Conservation (phyloP, 352 stramenopile species). For the Phytophthora sp. region DNA sequence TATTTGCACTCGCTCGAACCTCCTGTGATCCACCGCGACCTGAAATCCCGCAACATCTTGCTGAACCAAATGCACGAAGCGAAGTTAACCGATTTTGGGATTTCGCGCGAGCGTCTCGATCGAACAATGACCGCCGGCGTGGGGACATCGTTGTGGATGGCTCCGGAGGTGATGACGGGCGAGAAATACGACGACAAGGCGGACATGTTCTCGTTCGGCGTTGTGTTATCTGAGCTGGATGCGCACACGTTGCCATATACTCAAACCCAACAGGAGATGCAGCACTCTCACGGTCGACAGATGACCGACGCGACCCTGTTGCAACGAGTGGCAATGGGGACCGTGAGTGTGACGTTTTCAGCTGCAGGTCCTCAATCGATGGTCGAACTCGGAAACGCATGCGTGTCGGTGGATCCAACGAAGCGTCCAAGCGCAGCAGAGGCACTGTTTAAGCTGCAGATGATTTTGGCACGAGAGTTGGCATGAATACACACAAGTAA, state of each 20-base stretch:
- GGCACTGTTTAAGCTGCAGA: neutral
- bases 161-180: conserved; percentile 5
- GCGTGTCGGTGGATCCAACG: neutral
- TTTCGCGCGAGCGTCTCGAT: neutral
- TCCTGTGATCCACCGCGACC: conserved; percentile 40
- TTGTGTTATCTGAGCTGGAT: conserved; percentile 58
- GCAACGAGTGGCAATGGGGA: neutral
- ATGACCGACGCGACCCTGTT: neutral
- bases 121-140: conserved; percentile 2
- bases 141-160: conserved; percentile 16
- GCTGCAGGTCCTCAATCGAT: neutral
- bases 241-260: conserved; percentile 39
- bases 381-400: neutral
- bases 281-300: neutral
- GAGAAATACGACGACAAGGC: conserved; percentile 36
- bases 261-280: conserved; percentile 3
- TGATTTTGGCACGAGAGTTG: neutral
- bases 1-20: conserved; percentile 46
- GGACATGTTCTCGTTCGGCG: conserved; percentile 62
- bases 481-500: too few species aligned
- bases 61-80: conserved; percentile 28
- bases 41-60: conserved; percentile 46
- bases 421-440: neutral
- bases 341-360: neutral
- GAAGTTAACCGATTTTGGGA: conserved; percentile 40